Conservation (phyloP, 139 green algal species). For the Coccomyxa sp. region DNA sequence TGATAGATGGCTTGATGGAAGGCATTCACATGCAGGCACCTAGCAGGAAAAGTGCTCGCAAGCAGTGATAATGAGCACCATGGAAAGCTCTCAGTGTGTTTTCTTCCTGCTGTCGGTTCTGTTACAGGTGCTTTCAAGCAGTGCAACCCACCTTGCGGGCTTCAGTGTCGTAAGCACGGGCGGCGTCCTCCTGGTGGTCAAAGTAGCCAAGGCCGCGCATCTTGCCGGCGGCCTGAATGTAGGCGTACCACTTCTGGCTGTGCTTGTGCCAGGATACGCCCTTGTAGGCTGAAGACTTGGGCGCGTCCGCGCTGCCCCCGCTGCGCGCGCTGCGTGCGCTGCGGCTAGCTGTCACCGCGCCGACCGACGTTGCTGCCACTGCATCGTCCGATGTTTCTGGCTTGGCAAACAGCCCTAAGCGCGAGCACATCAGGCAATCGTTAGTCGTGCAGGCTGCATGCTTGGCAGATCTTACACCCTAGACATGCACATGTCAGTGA, state of each 20-base stretch:
- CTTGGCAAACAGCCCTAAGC: too few species aligned
- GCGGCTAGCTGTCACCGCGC: not conserved
- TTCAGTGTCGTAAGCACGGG: slow-evolving; percentile 15
- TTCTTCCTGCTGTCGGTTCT: too few species aligned
- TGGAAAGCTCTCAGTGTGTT: too few species aligned
- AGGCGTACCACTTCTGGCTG: slow-evolving; percentile 25
- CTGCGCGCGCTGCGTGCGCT: not conserved
- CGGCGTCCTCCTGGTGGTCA: slow-evolving; percentile 8
- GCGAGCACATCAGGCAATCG: too few species aligned
- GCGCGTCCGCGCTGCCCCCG: not conserved
- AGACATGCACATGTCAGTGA: too few species aligned
- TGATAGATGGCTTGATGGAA: too few species aligned
- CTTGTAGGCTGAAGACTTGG: slow-evolving; percentile 5
- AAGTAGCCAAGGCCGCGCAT: slow-evolving; percentile 27
- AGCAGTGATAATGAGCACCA: too few species aligned
- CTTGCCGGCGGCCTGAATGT: slow-evolving; percentile 25
- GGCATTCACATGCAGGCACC: too few species aligned
- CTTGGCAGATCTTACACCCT: too few species aligned
- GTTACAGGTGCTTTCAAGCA: not conserved
- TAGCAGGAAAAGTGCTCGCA: too few species aligned
- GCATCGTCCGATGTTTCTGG: not conserved
- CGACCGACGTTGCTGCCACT: not conserved
- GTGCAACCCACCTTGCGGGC: not conserved
- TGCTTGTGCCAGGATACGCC: slow-evolving; percentile 32
- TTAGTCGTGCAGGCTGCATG: too few species aligned